phyloP scores from a whole-genome alignment of 2,329 filamentous ascomycete species.

The Pleomassaria siparia region DNA sequence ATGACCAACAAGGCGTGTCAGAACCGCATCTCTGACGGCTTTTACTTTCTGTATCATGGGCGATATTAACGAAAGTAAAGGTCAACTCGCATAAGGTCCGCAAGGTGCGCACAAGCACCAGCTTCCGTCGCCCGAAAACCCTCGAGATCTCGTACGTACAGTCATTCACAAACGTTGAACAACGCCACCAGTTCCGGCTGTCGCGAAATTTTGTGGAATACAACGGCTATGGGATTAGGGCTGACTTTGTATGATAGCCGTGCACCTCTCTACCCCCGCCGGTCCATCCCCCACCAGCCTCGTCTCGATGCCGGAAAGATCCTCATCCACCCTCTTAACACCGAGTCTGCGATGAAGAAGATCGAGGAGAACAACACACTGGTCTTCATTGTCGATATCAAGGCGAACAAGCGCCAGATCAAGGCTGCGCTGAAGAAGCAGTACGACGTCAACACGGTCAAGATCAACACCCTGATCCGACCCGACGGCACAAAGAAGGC shows the following conservation, averaged over 20 bases:
- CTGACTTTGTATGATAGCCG: conserved; percentile 46
- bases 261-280: conserved; percentile 93
- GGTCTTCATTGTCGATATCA: conserved; percentile 91
- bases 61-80: conserved; percentile 50
- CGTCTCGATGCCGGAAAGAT: conserved; percentile 98
- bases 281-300: conserved; percentile 85
- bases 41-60: conserved; percentile 43
- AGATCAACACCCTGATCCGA: conserved; percentile 99
- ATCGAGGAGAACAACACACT: conserved; percentile 99
- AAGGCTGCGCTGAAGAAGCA: conserved; percentile 98
- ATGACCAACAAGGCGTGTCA: conserved; percentile 51
- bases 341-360: conserved; percentile 99
- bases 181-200: too few relatives aligned
- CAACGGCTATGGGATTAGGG: background rate
- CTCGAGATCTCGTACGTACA: conserved; percentile 76
- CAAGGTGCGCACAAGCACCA: conserved; percentile 88
- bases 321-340: conserved; percentile 97
- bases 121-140: conserved; percentile 98
- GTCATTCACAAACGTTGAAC: too few relatives aligned
- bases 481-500: conserved; percentile 99
- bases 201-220: too few relatives aligned
- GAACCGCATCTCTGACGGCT: conserved; percentile 55
- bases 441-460: conserved; percentile 96
- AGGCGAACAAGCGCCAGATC: conserved; percentile 98
- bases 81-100: conserved; percentile 80